phyloP scores from a whole-genome alignment of 805 yeast species.

The Pichia sporocuriosa region DNA sequence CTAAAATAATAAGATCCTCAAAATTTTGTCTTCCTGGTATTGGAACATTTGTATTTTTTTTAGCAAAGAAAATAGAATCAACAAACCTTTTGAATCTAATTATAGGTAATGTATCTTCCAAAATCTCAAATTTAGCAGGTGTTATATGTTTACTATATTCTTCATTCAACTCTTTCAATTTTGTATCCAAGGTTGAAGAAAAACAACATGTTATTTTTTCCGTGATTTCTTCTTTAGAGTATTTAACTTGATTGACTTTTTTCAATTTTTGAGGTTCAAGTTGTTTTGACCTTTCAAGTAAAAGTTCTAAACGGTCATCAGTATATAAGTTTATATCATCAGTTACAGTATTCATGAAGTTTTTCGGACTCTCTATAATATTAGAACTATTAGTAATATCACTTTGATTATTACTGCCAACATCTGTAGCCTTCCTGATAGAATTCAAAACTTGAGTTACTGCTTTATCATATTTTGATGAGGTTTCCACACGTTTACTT shows the following conservation, averaged over 20 bases:
- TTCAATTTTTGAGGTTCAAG: slow-evolving; percentile 18
- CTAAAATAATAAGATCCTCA: slow-evolving; percentile 40
- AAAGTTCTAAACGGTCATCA: slow-evolving; percentile 16
- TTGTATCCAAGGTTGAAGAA: slow-evolving; percentile 2
- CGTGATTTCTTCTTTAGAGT: slow-evolving; percentile 45
- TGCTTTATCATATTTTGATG: neutral
- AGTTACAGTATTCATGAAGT: slow-evolving; percentile 3
- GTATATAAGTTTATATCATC: slow-evolving; percentile 8
- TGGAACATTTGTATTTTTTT: slow-evolving; percentile 50
- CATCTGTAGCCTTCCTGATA: neutral
- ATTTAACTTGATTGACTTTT: slow-evolving; percentile 31
- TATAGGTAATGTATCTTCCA: slow-evolving; percentile 32
- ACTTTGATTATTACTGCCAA: neutral
- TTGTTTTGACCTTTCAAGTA: slow-evolving; percentile 18
- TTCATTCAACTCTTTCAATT: neutral
- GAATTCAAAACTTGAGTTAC: neutral
- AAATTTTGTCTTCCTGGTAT: slow-evolving; percentile 32
- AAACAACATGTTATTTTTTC: slow-evolving; percentile 36
- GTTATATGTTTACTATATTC: neutral
- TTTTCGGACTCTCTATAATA: neutral
- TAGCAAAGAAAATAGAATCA: slow-evolving; percentile 41
- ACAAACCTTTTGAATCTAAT: slow-evolving; percentile 48
- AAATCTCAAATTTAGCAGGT: slow-evolving; percentile 11
- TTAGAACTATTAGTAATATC: slow-evolving; percentile 2
- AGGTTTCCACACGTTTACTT: neutral